Evolutionary conservation across 176 grass and related monocot genomes (phyloP).

Genomic region (Echinochloa phyllopogon): DNA sequence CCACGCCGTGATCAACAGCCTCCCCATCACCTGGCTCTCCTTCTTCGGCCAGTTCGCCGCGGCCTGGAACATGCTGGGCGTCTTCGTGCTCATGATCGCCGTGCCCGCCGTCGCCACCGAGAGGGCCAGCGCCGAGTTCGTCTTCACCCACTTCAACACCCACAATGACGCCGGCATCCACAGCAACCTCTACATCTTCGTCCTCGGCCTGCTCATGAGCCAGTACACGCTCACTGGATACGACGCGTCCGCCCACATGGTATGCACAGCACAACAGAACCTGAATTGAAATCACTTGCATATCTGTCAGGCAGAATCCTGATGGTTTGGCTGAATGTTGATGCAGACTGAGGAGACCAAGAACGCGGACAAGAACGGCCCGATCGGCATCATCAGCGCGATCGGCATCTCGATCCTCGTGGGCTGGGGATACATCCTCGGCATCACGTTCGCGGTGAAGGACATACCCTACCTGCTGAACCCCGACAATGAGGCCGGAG

Average conservation of each 20-base stretch:
- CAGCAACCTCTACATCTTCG: constrained; percentile 81
- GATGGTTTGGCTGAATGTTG: background rate
- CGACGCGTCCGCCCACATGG: constrained; percentile 92
- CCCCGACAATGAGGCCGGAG: constrained; percentile 79
- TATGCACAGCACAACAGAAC: background rate
- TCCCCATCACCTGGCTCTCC: constrained; percentile 77
- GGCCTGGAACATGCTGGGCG: constrained; percentile 86
- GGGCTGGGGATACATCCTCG: constrained; percentile 84
- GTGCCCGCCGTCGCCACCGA: constrained; percentile 80
- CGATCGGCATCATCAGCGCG: constrained; percentile 79
- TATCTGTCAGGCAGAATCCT: background rate
- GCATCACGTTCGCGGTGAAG: constrained; percentile 81
- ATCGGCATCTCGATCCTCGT: constrained; percentile 80
- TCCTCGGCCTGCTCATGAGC: constrained; percentile 91
- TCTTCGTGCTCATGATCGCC: constrained; percentile 80
- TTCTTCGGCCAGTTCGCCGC: constrained; percentile 90
- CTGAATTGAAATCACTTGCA: background rate
- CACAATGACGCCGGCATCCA: constrained; percentile 80
- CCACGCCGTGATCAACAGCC: constrained; percentile 91
- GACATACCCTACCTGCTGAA: constrained; percentile 76
- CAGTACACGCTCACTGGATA: constrained; percentile 86
- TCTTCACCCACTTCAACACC: constrained; percentile 91
- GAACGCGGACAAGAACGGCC: constrained; percentile 78
- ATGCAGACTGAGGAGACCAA: constrained; percentile 87
- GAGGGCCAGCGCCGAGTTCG: constrained; percentile 77